A percentile compares a stretch with the other conserved stretches of the same genome.
Conservation (phyloP, 176 grass and related monocot genomes). For the Ampelocalamus luodianensis region DNA sequence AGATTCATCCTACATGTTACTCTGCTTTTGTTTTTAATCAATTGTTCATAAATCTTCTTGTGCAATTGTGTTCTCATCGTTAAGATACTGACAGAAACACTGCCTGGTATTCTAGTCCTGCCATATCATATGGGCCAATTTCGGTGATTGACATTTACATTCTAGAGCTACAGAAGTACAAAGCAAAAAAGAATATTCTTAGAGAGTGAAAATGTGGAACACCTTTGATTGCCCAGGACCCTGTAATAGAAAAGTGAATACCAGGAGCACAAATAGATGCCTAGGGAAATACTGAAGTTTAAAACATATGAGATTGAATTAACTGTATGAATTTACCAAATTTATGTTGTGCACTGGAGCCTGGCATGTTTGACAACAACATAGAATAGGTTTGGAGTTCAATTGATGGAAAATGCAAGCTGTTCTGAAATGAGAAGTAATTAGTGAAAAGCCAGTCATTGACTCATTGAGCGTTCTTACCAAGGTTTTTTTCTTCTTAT, state of each 20-base stretch:
- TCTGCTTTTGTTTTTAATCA: constrained; percentile 9
- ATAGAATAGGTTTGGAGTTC: constrained; percentile 8
- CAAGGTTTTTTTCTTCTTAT: constrained; percentile 6
- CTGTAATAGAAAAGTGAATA: not conserved
- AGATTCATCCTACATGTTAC: no score
- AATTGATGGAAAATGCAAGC: not conserved
- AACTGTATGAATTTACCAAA: not conserved
- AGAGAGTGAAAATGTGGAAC: constrained; percentile 1
- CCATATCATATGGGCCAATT: not conserved
- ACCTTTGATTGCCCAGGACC: not conserved
- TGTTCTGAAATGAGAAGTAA: constrained; percentile 13
- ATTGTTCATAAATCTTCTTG: not conserved
- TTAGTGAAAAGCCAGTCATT: not conserved
- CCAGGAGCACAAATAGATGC: constrained; percentile 2
- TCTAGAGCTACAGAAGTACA: not conserved
- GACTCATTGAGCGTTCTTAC: not conserved
- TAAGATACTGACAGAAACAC: constrained; percentile 19
- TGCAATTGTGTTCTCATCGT: not conserved
- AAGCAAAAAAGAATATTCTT: not conserved
- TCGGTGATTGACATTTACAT: constrained; percentile 13
- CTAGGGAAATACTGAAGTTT: not conserved
- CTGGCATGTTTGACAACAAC: not conserved
- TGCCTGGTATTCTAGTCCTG: not conserved
- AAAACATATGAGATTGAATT: constrained; percentile 7
- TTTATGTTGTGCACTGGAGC: constrained; percentile 22